These are phyloP conservation scores for Phytophthora sp. DNA, from an alignment of 352 stramenopile genomes.

Conservation along the genomic window DNA sequence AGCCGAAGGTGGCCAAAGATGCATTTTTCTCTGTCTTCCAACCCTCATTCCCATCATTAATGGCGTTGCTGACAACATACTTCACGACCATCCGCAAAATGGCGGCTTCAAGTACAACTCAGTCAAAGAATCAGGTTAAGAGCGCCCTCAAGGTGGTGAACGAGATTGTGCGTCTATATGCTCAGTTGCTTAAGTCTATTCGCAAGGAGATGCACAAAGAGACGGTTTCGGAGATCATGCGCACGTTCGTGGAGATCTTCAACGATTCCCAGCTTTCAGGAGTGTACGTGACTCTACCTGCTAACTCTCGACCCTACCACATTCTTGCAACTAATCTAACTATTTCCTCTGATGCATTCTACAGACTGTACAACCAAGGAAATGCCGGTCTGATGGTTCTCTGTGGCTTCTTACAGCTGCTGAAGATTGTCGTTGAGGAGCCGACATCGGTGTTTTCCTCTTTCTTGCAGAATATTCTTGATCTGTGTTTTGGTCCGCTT, in stretches of 20 bases:
- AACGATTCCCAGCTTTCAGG: slow-evolving; percentile 69
- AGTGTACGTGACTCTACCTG: slow-evolving; percentile 48
- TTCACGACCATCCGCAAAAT: slow-evolving; percentile 70
- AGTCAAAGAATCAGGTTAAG: slow-evolving; percentile 56
- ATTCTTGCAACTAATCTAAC: neutral
- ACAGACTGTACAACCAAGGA: slow-evolving; percentile 66
- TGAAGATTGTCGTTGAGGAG: slow-evolving; percentile 82
- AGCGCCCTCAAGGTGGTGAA: slow-evolving; percentile 80
- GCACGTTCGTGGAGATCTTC: slow-evolving; percentile 83
- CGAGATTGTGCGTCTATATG: slow-evolving; percentile 79
- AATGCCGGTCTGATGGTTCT: slow-evolving; percentile 72
- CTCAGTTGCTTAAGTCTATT: slow-evolving; percentile 79
- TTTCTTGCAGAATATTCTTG: slow-evolving; percentile 78
- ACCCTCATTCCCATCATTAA: slow-evolving; percentile 57
- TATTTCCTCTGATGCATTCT: neutral
- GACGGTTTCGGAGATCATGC: slow-evolving; percentile 71
- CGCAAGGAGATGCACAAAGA: slow-evolving; percentile 87
- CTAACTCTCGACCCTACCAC: neutral
- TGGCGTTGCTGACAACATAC: slow-evolving; percentile 74
- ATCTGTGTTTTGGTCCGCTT: slow-evolving; percentile 78
- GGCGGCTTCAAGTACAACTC: slow-evolving; percentile 29
- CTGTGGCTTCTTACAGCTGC: slow-evolving; percentile 78
- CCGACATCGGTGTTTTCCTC: slow-evolving; percentile 72
- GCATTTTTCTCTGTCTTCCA: slow-evolving; percentile 74
- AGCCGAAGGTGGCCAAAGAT: slow-evolving; percentile 79